These are phyloP conservation scores for Holtermannia corniformis DNA, from an alignment of 768 basidiomycete genomes.

Conservation along the genomic window DNA sequence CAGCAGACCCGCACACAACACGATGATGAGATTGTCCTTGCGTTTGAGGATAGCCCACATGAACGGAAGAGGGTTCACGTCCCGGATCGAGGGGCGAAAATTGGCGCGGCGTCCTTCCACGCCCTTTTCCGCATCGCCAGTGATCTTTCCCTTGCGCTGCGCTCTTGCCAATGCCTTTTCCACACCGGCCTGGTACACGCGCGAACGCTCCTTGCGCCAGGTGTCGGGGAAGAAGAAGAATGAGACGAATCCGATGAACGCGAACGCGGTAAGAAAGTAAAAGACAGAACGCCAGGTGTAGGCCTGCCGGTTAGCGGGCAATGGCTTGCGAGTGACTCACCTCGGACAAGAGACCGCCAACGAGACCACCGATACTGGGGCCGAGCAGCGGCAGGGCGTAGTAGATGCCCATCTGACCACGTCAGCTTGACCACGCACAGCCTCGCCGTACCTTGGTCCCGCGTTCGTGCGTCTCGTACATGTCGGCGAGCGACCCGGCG, in stretches of 20 bases:
- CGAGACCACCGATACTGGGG: constrained; percentile 31
- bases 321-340: constrained; percentile 13
- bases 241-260: constrained; percentile 48
- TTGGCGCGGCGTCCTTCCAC: constrained; percentile 19
- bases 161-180: constrained; percentile 42
- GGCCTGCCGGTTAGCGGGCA: constrained; percentile 55
- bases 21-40: constrained; percentile 58
- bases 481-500: constrained; percentile 40
- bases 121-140: constrained; percentile 11
- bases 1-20: constrained; percentile 52
- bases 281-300: constrained; percentile 73
- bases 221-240: constrained; percentile 72
- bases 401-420: constrained; percentile 22
- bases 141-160: background rate
- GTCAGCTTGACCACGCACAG: background rate
- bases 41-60: constrained; percentile 53
- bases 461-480: constrained; percentile 39
- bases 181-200: constrained; percentile 63
- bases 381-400: constrained; percentile 62
- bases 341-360: constrained; percentile 25
- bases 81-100: constrained; percentile 53
- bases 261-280: constrained; percentile 66
- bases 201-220: constrained; percentile 70
- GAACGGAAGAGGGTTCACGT: constrained; percentile 66
- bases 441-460: constrained; percentile 28